Base-by-base conservation (phyloP, 225 moss, liverwort and hornwort species). In the Anthoceros angustus region DNA sequence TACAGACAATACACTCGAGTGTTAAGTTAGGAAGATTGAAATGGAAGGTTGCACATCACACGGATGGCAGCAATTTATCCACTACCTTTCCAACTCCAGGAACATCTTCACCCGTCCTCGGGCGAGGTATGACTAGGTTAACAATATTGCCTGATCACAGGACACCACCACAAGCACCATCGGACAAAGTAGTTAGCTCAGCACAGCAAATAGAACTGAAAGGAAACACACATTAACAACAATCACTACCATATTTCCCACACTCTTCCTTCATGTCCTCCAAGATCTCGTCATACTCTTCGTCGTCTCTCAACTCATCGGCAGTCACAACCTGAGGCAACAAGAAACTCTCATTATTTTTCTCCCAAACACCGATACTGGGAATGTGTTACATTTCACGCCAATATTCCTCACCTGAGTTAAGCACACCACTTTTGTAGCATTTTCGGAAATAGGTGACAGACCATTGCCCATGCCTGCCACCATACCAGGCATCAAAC, bases 201-300 rank as follows among this genome's bases (percentile, higher is more conserved):
- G 1, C 55, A 11, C 11, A 55, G 23, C 55, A 18, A 18, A 23
- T 12, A 55, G n/a, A 15, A 55, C 5, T 48, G n/a, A 55, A 55
- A 18, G n/a, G 1, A 46, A 46, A 11, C 16, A 16, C 55, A 55
- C 7, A 55, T 20, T 0, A 23, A 15, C 16, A 55, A 4, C 81
- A n/a, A 32, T 32, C 32, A 4, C 32, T 86, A 95, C 94, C 94
- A 81, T 83, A 95, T 69, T 95, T 95, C 46, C 88, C 82, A 75
- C 95, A 95, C 70, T 95, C 95, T 21, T 95, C 95, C 73, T 75
- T 75, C 95, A 95, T 95, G 26, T 95, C 95, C 48, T 95, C 95
- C 68, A 91, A 77, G 41, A 95, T 95, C 67, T 95, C 95, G 43
- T 85, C 82, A 70, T 85, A 95, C 23, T 86, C 91, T 46, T 18